Base-by-base conservation (phyloP, 1,139 yeast species). In the Magnusiomyces ingens region DNA sequence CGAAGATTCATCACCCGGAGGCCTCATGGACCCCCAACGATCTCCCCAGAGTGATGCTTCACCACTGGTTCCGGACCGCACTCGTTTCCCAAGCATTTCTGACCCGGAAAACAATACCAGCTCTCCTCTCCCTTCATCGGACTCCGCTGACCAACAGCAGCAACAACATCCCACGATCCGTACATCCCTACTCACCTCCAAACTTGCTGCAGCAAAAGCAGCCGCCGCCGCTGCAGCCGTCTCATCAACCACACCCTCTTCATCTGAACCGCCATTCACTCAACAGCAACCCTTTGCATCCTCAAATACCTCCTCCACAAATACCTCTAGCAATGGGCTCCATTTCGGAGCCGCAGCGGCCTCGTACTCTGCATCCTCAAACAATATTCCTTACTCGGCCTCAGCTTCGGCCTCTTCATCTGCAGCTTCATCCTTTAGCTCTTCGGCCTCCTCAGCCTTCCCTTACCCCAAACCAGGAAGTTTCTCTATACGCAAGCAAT, bases 151-250 rank as follows among this genome's bases (percentile, higher is more conserved):
- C 22, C n/a, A 12, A 12, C 12, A 35, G 15, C 22, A 12, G 4
- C 12, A 35, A 11, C 22, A 49, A 43, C 52, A 51, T 45, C 57
- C 54, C 4, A 35, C 58, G 13, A 52, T 51, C 57, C 57, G 60
- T 10, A 57, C 58, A 29, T 58, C 60, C 12, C 53, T 57, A 42
- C 55, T 60, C 12, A 58, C 62, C 17, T 55, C 62, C 42, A 59
- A 59, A 51, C 55, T 59, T 13, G 62, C 60, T 5, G 32, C 32
- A 26, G 32, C 32, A 26, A 26, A 26, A 26, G 32, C 32, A 26
- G 32, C 32, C 29, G 58, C 59, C 26, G 61, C 65, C 36, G 65
- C 68, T 8, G 62, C 67, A 2, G 62, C 67, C n/a, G 67, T 64
- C 2, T 64, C 67, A 6, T 26, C 47, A 38, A 47, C 32, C 57